These are phyloP conservation scores for Apodospora peruviana DNA, from an alignment of 495 filamentous ascomycete genomes.

Conservation along the genomic window DNA sequence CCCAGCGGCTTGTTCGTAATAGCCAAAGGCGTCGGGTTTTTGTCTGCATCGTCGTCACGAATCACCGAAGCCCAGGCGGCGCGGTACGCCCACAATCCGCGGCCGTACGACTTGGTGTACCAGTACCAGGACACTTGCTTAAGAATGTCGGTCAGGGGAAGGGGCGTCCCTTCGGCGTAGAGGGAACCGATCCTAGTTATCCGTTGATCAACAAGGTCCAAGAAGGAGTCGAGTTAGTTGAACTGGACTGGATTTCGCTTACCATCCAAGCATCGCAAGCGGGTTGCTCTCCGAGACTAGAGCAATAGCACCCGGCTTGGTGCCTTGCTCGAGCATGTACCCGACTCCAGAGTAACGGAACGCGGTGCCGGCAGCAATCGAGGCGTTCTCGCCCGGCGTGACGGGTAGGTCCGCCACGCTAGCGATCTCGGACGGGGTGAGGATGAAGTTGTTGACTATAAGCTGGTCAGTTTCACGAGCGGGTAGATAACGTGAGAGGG, in stretches of 20 bases:
- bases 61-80: conserved; percentile 8
- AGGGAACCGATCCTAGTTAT: no score
- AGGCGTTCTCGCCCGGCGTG: conserved; percentile 8
- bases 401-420: conserved; percentile 11
- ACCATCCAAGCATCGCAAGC: conserved; percentile 61
- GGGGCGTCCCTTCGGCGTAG: conserved; percentile 21
- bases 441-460: conserved; percentile 24
- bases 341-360: conserved; percentile 34
- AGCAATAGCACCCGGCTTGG: conserved; percentile 56
- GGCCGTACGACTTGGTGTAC: conserved; percentile 56
- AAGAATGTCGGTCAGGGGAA: conserved; percentile 50
- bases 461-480: not conserved
- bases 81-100: conserved; percentile 45
- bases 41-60: conserved; percentile 1
- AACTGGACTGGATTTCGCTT: no score
- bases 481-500: not conserved
- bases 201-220: no score
- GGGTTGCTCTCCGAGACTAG: conserved; percentile 51
- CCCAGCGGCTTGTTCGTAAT: conserved; percentile 6
- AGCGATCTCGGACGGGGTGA: conserved; percentile 8
- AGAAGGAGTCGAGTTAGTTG: no score
- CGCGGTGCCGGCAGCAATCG: conserved; percentile 1
- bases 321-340: conserved; percentile 55
- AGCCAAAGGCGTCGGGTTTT: conserved; percentile 7
- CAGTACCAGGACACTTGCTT: conserved; percentile 57